These are phyloP conservation scores for Termitomyces bulborhizus DNA, from an alignment of 768 basidiomycete species.

Conservation along the genomic window DNA sequence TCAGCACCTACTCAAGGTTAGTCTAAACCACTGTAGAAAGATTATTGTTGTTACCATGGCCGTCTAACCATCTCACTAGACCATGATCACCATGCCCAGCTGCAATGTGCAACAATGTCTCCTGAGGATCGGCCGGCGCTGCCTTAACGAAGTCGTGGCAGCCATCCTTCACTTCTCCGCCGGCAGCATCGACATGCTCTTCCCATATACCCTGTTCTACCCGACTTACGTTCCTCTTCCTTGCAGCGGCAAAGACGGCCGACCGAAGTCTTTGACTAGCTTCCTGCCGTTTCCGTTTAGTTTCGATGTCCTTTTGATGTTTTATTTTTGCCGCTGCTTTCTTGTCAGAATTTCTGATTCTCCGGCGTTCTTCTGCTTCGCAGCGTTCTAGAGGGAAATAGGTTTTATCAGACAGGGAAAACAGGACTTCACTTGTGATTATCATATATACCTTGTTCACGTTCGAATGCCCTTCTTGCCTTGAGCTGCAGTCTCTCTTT, in stretches of 20 bases:
- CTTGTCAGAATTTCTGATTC: constrained; percentile 46
- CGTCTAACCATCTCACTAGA: constrained; percentile 63
- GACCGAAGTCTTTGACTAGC: constrained; percentile 53
- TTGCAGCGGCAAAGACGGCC: constrained; percentile 59
- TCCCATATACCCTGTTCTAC: constrained; percentile 69
- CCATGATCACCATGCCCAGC: constrained; percentile 46
- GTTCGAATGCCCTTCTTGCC: constrained; percentile 36
- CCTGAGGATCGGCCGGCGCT: constrained; percentile 45
- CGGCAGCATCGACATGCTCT: constrained; percentile 62
- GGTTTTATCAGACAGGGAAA: not conserved
- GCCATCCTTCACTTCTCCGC: constrained; percentile 59
- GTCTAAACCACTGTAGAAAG: constrained; percentile 9
- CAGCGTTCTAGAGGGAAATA: constrained; percentile 35
- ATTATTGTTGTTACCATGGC: constrained; percentile 48
- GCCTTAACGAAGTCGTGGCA: constrained; percentile 44
- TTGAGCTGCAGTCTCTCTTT: constrained; percentile 44
- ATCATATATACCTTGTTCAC: constrained; percentile 37
- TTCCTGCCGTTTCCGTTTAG: constrained; percentile 38
- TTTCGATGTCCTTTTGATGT: constrained; percentile 45
- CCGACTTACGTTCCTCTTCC: constrained; percentile 39
- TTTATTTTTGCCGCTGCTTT: constrained; percentile 47
- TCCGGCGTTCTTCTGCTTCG: constrained; percentile 53
- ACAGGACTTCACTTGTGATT: not conserved
- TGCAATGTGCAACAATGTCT: constrained; percentile 70
- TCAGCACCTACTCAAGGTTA: constrained; percentile 50